Evolutionary conservation across 2,329 filamentous ascomycete species (phyloP).

Genomic region (Nothopassalora personata): DNA sequence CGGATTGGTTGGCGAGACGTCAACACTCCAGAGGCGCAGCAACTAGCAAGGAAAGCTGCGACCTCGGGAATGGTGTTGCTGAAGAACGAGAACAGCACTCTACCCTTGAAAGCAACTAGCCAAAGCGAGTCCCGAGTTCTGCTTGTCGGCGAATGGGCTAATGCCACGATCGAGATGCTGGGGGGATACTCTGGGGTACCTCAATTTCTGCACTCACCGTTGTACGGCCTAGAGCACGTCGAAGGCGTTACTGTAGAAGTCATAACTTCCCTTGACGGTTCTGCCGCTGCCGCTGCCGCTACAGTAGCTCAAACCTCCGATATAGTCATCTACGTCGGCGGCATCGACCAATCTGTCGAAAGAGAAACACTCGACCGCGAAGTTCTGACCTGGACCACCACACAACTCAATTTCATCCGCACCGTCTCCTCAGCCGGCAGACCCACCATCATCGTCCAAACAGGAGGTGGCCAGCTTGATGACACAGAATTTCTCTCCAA

Average conservation of each 20-base stretch:
- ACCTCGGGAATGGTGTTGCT: constrained; percentile 43
- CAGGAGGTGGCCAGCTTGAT: constrained; percentile 43
- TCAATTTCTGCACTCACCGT: constrained; percentile 19
- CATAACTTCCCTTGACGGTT: constrained; percentile 17
- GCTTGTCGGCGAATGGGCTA: constrained; percentile 53
- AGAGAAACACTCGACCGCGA: constrained; percentile 39
- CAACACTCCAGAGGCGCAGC: constrained; percentile 45
- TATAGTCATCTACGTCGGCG: constrained; percentile 21
- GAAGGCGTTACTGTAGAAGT: constrained; percentile 11
- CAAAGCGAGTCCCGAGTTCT: constrained; percentile 34
- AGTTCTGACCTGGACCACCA: constrained; percentile 40
- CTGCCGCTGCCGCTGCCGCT: constrained; percentile 12
- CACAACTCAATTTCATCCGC: constrained; percentile 38
- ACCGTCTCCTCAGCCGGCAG: constrained; percentile 36
- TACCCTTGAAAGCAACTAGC: constrained; percentile 34
- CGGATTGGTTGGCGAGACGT: constrained; percentile 38
- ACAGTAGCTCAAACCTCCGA: constrained; percentile 17
- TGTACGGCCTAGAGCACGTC: constrained; percentile 16
- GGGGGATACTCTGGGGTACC: constrained; percentile 46
- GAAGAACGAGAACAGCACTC: constrained; percentile 46
- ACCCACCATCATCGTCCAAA: constrained; percentile 38
- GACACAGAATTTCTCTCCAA: constrained; percentile 37
- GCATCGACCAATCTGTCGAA: constrained; percentile 38
- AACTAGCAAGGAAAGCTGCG: constrained; percentile 49
- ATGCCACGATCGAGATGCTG: constrained; percentile 49